Evolutionary conservation across 371 early-diverging fungal genomes (phyloP), one percentile per base, ranked within the genome.

Genomic region (Dichotomocladium elegans): DNA sequence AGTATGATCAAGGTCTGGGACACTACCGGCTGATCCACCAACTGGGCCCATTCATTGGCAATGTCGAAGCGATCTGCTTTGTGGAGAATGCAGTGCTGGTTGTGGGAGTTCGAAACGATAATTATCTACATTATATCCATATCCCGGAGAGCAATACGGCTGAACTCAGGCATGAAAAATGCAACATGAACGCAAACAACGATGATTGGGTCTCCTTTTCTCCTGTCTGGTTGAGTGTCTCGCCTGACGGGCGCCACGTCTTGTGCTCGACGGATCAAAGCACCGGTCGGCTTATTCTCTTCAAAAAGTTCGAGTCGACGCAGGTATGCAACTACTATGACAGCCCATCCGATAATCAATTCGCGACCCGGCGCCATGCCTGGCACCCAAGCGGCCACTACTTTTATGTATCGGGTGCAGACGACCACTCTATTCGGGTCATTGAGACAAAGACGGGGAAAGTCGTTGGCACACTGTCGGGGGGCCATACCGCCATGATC

Each of bases 141-240:
- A 50, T 88, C 4, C 54, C 55, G 8, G 61, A 63, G 19, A 44
- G 30, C 24, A n/a, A n/a, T n/a, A n/a, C n/a, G n/a, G n/a, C n/a
- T n/a, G 64, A 57, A 31, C 72, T 73, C 47, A 59, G 41, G 29
- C 63, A 51, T 31, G 59, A 61, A 31, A 65, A 60, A 28, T 72
- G 72, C 53, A 90, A 89, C 53, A 84, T 91, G 86, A 92, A 92
- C 58, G 60, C 74, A 33, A 88, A 87, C 65, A 82, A 81, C 17
- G 93, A 92, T 59, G 80, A 85, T 54, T 89, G 90, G 89, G 85
- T 92, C 9, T 88, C 89, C 0, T 92, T 91, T 58, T 87, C 88
- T 1, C 83, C 90, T 12, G 75, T 85, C 72, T 81, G 84, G 59
- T 55, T 92, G 26, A 67, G 80, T 1, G 65, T 69, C 1, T 79